Conservation (phyloP, 2,329 filamentous ascomycete genomes). For the Phyllosticta citribraziliensis region DNA sequence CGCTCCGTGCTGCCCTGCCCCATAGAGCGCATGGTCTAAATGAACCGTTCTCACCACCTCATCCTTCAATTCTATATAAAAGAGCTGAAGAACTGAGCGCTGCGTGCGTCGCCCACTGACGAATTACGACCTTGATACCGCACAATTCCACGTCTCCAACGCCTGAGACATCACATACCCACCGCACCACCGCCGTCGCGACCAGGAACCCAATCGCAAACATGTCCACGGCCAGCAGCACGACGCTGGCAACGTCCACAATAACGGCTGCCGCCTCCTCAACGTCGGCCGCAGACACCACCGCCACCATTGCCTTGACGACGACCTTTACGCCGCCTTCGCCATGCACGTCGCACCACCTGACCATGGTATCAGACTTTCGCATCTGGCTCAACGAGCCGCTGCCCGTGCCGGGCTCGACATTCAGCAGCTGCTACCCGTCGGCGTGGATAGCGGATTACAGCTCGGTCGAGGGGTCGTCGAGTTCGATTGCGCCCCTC, state of each 20-base stretch:
- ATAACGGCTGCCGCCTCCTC: background rate
- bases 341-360: conserved; percentile 17
- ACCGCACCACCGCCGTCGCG: background rate
- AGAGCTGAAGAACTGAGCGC: background rate
- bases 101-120: background rate
- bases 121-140: background rate
- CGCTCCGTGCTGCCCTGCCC: background rate
- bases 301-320: conserved; percentile 12
- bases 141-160: background rate
- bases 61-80: background rate
- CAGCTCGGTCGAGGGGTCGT: conserved; percentile 11
- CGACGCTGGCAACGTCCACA: background rate
- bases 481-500: conserved; percentile 18
- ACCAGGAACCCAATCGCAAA: background rate
- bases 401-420: conserved; percentile 15
- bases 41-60: background rate
- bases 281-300: background rate
- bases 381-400: conserved; percentile 20
- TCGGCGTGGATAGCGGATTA: conserved; percentile 18
- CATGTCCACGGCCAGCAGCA: background rate
- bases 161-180: background rate
- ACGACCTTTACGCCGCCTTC: conserved; percentile 19
- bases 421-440: conserved; percentile 18
- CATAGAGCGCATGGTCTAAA: background rate
- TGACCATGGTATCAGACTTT: conserved; percentile 18